A percentile compares a stretch with the other conserved stretches of the same genome.
Conservation (phyloP, 768 basidiomycete species). For the Pisolithus tinctorius region DNA sequence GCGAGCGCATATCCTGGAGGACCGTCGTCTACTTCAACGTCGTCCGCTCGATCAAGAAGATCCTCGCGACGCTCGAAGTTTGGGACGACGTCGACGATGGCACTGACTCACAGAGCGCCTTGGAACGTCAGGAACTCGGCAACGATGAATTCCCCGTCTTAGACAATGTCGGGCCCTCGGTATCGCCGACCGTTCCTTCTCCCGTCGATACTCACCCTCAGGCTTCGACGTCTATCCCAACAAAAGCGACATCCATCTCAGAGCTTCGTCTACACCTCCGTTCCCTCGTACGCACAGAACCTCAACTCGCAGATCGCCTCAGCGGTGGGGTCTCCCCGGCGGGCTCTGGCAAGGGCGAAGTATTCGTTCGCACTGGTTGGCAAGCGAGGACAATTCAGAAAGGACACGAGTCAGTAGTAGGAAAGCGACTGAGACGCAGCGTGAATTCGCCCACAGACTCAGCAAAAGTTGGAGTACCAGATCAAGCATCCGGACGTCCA, state of each 20-base stretch:
- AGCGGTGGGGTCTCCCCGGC: conserved; percentile 69
- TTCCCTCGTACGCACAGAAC: conserved; percentile 54
- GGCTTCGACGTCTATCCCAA: conserved; percentile 9
- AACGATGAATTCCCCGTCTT: conserved; percentile 17
- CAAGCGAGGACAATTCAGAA: conserved; percentile 62
- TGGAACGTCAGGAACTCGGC: conserved; percentile 26
- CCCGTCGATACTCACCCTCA: conserved; percentile 10
- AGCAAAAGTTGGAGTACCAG: conserved; percentile 14
- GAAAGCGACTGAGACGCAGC: conserved; percentile 21
- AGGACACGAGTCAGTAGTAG: conserved; percentile 29
- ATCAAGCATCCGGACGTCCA: conserved; percentile 23
- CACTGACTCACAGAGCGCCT: conserved; percentile 30
- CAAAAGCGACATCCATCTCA: conserved; percentile 33
- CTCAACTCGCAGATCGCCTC: conserved; percentile 60
- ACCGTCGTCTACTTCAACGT: conserved; percentile 74
- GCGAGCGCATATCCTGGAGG: conserved; percentile 66
- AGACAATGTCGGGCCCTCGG: conserved; percentile 7
- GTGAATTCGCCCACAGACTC: conserved; percentile 6
- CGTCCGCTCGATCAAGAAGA: conserved; percentile 63
- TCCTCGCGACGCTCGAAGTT: conserved; percentile 53
- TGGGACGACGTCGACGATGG: conserved; percentile 59
- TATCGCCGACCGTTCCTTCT: conserved; percentile 5
- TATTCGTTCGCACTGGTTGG: conserved; percentile 79
- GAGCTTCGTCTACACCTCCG: conserved; percentile 54
- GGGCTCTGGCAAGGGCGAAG: conserved; percentile 68